These are phyloP conservation scores for Astragalus membranaceus DNA, from an alignment of 306 rosid genomes.

Conservation along the genomic window DNA sequence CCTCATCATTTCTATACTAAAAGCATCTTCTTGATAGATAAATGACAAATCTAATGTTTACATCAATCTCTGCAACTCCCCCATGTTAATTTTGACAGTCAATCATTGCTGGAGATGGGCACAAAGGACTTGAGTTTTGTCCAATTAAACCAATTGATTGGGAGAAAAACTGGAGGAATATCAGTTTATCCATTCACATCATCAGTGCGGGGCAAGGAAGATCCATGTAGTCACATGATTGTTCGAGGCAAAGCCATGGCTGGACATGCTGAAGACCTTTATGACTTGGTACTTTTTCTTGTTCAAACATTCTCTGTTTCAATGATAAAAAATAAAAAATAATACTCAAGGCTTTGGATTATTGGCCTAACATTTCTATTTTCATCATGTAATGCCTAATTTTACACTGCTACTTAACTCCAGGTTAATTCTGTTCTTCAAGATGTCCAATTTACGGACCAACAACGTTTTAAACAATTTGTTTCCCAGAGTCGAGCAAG, in stretches of 20 bases:
- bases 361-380: not conserved
- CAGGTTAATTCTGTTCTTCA: constrained; percentile 81
- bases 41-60: not conserved
- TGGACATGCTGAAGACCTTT: constrained; percentile 82
- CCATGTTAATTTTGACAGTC: constrained; percentile 49
- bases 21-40: constrained; percentile 9
- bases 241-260: constrained; percentile 97
- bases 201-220: constrained; percentile 70
- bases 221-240: constrained; percentile 75
- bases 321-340: no score
- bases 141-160: constrained; percentile 89
- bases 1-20: constrained; percentile 10
- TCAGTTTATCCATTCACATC: constrained; percentile 94
- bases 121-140: constrained; percentile 92
- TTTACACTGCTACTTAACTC: constrained; percentile 21
- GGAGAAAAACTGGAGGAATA: constrained; percentile 98
- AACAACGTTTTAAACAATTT: constrained; percentile 93
- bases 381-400: constrained; percentile 17
- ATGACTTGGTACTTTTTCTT: constrained; percentile 59
- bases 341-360: not conserved
- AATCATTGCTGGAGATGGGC: constrained; percentile 98
- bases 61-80: constrained; percentile 21
- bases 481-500: constrained; percentile 92
- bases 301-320: not conserved
- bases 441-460: constrained; percentile 94